Conservation (phyloP, 306 rosid species). For the Vigna unguiculata region DNA sequence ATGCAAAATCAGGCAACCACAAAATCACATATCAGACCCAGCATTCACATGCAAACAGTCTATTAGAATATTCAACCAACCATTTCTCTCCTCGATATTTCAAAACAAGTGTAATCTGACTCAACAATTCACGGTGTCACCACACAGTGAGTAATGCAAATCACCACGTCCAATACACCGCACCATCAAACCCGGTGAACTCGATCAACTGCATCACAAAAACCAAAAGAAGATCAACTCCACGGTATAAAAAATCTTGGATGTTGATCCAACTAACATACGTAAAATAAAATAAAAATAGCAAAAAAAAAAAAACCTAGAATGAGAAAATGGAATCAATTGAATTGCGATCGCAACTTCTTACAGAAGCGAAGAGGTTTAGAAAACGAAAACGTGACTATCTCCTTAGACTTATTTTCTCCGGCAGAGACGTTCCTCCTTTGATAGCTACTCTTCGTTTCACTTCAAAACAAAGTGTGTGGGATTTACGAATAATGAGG, state of each 20-base stretch:
- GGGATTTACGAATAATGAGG: slow-evolving; percentile 34
- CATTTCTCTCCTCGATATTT: slow-evolving; percentile 33
- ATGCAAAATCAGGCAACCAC: slow-evolving; percentile 7
- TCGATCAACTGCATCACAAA: slow-evolving; percentile 32
- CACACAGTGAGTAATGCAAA: slow-evolving; percentile 36
- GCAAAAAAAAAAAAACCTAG: slow-evolving; percentile 13
- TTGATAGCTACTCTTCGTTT: slow-evolving; percentile 34
- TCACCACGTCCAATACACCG: background rate
- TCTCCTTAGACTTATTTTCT: slow-evolving; percentile 43
- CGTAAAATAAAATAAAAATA: background rate
- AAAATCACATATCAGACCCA: slow-evolving; percentile 10
- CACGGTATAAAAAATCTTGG: background rate
- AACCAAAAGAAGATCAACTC: background rate
- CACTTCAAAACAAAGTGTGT: background rate
- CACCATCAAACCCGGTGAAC: slow-evolving; percentile 31
- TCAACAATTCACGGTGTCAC: slow-evolving; percentile 4
- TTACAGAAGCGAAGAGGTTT: background rate
- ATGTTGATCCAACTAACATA: slow-evolving; percentile 30
- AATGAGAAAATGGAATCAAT: slow-evolving; percentile 40
- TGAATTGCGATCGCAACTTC: slow-evolving; percentile 36
- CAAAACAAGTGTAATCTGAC: slow-evolving; percentile 10
- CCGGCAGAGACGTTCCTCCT: slow-evolving; percentile 47
- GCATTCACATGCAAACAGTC: slow-evolving; percentile 33
- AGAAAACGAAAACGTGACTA: slow-evolving; percentile 40
- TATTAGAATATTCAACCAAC: slow-evolving; percentile 26